Evolutionary conservation across 441 rosid genomes (phyloP), one percentile per base, ranked within the genome.

Genomic region (Erodium trifolium): DNA sequence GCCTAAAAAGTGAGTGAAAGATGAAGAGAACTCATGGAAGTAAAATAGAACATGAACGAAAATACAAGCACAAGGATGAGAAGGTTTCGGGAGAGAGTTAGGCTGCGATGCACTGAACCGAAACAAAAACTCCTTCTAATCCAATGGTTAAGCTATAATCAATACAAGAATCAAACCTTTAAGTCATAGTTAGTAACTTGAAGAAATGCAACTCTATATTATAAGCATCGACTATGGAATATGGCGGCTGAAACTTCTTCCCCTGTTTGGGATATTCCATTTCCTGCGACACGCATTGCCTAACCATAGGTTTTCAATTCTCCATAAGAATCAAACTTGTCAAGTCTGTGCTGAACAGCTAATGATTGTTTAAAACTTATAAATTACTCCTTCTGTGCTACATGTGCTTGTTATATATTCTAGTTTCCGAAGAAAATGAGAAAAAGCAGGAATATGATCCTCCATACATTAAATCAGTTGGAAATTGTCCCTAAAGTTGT

Each of bases 361-460:
- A 63, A n/a, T 3, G 57, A 3, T 27, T 70, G 45, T 29, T 18
- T 4, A 31, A 43, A 55, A 5, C 3, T 63, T 18, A 9, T 55
- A 23, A 51, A 31, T 3, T 31, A 31, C 34, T 31, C 34, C 34
- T 31, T 31, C 2, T 31, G 34, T 31, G 34, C 34, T 31, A 31
- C 34, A 31, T 31, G 34, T 31, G 34, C 34, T n/a, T 19, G 4
- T 55, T 57, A 37, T 68, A 71, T 70, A 71, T 70, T 66, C 71
- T 41, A 17, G 60, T 31, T 66, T 17, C 5, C 3, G 5, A 0
- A 34, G 67, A 19, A 4, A 67, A 62, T 39, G 37, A 23, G 37
- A 35, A 68, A 66, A 35, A 16, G 19, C 7, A 55, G 65, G 82
- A 80, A 84, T 79, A 69, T 59, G 80, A 76, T 79, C 73, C 80